Base-by-base conservation (phyloP, 352 stramenopile species). In the Phytophthora ramorum region DNA sequence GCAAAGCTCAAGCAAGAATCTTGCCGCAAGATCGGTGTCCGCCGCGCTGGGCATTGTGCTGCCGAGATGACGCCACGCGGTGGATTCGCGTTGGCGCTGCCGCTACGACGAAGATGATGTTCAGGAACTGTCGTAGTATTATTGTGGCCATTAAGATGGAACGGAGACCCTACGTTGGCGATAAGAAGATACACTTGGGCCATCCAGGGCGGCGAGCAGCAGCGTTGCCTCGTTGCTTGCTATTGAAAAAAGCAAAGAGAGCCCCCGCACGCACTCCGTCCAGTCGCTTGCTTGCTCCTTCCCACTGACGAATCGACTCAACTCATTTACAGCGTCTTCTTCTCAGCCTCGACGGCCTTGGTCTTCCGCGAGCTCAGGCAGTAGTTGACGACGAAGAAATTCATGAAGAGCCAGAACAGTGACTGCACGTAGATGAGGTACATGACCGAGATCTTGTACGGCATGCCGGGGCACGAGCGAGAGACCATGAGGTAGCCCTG, bases 331-430 rank as follows among this genome's bases (percentile, higher is more conserved):
- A 71, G 43, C 52, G 37, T 71, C 68, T 78, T 79, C 73, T 84
- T 81, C 56, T 76, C 61, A 16, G 50, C 69, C 45, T 69, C 47
- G 34, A 75, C 60, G 13, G 37, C 58, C 46, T 75, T 61, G 38
- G 55, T 44, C 73, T 79, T 79, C 54, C 76, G 71, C 49, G 69
- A 56, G 56, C 53, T 75, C 48, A 84, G 49, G 54, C 76, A 79
- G 75, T 99, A 99, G 51, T 91, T 97, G 37, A 91, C 70, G 46
- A 98, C 80, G 72, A 97, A 99, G 69, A 99, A 99, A 73, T 98
- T 95, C 70, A 93, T 92, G 81, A 99, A 99, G 16, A 99, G 85
- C 59, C 97, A 82, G 61, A 99, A 97, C 12, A 99, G 83, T 43
- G 88, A 97, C 61, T 77, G 69, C 46, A 77, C 69, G 66, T 77